phyloP scores from a whole-genome alignment of 2,329 filamentous ascomycete genomes.

The Clarireedia hainanense region DNA sequence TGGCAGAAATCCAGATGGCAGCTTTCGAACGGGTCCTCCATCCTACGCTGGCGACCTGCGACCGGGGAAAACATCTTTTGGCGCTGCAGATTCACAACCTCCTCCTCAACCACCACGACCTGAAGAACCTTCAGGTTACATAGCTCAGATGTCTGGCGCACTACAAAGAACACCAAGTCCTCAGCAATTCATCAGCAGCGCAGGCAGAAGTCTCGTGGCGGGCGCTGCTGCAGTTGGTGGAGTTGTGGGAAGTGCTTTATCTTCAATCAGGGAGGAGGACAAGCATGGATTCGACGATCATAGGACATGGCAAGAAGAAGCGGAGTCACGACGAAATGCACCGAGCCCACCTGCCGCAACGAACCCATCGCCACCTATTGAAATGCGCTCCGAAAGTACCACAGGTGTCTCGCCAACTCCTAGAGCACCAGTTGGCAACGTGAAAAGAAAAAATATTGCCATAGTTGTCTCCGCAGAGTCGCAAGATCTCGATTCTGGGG shows the following conservation, averaged over 20 bases:
- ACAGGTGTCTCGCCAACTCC: slow-evolving; percentile 25
- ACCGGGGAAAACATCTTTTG: slow-evolving; percentile 35
- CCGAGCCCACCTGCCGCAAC: slow-evolving; percentile 23
- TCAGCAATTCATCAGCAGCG: slow-evolving; percentile 79
- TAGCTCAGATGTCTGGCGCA: slow-evolving; percentile 72
- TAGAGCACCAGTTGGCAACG: slow-evolving; percentile 16
- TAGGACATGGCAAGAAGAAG: slow-evolving; percentile 88
- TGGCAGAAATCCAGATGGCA: slow-evolving; percentile 25
- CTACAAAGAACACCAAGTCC: slow-evolving; percentile 77
- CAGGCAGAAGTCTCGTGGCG: slow-evolving; percentile 72
- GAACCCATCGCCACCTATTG: slow-evolving; percentile 26
- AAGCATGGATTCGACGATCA: slow-evolving; percentile 75
- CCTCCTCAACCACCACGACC: slow-evolving; percentile 26
- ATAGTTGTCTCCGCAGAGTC: slow-evolving; percentile 80
- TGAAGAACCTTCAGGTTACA: slow-evolving; percentile 51
- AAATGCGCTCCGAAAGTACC: slow-evolving; percentile 19
- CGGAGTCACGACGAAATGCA: slow-evolving; percentile 54
- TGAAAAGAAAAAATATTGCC: slow-evolving; percentile 66
- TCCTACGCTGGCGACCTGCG: slow-evolving; percentile 33
- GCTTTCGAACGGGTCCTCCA: slow-evolving; percentile 32
- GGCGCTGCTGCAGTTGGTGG: slow-evolving; percentile 78
- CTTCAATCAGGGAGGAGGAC: slow-evolving; percentile 78
- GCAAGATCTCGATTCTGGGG: slow-evolving; percentile 48
- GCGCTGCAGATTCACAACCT: slow-evolving; percentile 28
- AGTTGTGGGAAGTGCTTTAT: slow-evolving; percentile 72